A percentile compares a stretch with the other conserved stretches of the same genome.
These are phyloP conservation scores for Halteria grandinella DNA, from an alignment of 73 alveolate genomes.

Conservation along the genomic window DNA sequence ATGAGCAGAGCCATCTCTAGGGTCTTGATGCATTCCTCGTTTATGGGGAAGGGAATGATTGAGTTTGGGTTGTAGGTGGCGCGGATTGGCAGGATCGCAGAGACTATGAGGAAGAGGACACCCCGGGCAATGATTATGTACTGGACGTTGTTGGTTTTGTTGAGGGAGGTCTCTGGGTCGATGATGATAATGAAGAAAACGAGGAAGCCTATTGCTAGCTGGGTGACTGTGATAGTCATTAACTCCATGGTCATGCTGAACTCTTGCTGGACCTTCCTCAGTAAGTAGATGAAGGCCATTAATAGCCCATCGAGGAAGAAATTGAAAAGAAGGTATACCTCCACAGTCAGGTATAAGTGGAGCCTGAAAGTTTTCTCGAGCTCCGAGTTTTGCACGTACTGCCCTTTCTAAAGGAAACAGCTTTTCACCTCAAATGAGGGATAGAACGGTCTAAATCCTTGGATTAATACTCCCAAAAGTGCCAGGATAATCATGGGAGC, in stretches of 20 bases:
- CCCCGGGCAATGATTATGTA: conserved; percentile 27
- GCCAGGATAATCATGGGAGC: conserved; percentile 1
- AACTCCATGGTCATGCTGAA: conserved; percentile 15
- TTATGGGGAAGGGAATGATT: conserved; percentile 49
- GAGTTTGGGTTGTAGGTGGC: conserved; percentile 30
- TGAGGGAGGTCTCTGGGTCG: conserved; percentile 5
- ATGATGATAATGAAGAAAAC: conserved; percentile 3
- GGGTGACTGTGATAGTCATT: neutral
- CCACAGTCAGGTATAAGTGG: conserved; percentile 23
- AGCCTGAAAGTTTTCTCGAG: too few relatives aligned
- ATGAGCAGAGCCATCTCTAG: conserved; percentile 47
- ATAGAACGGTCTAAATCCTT: neutral
- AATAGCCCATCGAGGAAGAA: neutral
- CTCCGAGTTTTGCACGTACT: too few relatives aligned
- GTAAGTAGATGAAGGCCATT: neutral
- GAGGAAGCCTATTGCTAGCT: conserved; percentile 3
- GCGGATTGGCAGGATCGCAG: conserved; percentile 22
- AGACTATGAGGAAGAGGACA: neutral
- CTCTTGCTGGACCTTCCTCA: neutral
- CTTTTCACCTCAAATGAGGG: conserved; percentile 31
- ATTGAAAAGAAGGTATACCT: neutral
- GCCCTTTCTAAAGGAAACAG: too few relatives aligned
- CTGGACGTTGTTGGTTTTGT: neutral
- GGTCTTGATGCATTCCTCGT: conserved; percentile 46
- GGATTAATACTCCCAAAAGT: neutral